A percentile compares a stretch with the other conserved stretches of the same genome.
phyloP scores from a whole-genome alignment of 2,329 filamentous ascomycete species.

The Colletotrichum sp. region DNA sequence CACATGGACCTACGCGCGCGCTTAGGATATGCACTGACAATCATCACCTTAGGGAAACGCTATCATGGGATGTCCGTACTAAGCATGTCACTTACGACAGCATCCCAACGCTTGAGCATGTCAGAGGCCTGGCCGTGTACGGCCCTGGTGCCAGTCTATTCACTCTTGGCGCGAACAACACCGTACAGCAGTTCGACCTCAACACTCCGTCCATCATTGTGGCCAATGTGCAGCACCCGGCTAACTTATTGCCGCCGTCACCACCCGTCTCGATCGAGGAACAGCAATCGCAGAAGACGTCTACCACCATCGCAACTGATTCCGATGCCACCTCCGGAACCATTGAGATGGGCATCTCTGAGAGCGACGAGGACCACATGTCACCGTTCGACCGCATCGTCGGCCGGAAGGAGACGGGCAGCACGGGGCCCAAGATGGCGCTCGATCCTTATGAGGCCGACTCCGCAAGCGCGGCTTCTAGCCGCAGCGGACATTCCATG shows the following conservation, averaged over 20 bases:
- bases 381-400: conserved; percentile 79
- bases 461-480: conserved; percentile 70
- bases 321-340: conserved; percentile 60
- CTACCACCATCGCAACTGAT: conserved; percentile 53
- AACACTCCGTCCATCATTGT: conserved; percentile 83
- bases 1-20: conserved; percentile 48
- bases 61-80: conserved; percentile 97
- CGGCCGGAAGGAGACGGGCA: conserved; percentile 67
- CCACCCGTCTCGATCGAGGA: conserved; percentile 84
- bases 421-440: conserved; percentile 53
- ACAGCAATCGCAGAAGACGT: conserved; percentile 57
- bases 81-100: conserved; percentile 92
- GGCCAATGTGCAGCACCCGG: conserved; percentile 84
- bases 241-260: conserved; percentile 78
- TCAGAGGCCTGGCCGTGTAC: conserved; percentile 84
- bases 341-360: conserved; percentile 65
- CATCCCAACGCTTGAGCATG: conserved; percentile 82
- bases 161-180: conserved; percentile 85
- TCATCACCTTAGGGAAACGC: conserved; percentile 71
- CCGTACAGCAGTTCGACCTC: conserved; percentile 93
- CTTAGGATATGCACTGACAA: conserved; percentile 40
- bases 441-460: conserved; percentile 59
- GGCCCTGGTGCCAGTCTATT: conserved; percentile 92
- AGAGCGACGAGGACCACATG: conserved; percentile 78
- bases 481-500: conserved; percentile 44